These are phyloP conservation scores for Fusarium newnesense DNA, from an alignment of 2,329 filamentous ascomycete genomes.

Conservation along the genomic window DNA sequence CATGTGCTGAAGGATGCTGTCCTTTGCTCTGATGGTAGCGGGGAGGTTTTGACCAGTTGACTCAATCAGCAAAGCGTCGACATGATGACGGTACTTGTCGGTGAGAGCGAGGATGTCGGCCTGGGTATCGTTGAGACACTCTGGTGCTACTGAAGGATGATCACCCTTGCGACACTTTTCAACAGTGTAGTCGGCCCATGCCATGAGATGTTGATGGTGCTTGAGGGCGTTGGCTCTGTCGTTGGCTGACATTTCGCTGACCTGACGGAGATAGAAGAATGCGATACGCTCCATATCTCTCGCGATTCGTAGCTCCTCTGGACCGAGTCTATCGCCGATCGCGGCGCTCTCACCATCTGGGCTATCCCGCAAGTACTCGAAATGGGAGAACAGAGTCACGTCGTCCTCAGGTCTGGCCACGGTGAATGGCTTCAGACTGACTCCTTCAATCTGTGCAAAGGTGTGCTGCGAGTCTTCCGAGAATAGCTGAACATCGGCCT, in stretches of 20 bases:
- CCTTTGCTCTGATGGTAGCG: constrained; percentile 11
- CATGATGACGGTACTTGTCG: not conserved
- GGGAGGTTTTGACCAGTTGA: not conserved
- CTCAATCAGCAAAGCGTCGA: not conserved
- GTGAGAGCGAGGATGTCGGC: not conserved
- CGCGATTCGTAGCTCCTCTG: not conserved
- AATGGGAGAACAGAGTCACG: not conserved
- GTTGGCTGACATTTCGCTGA: not conserved
- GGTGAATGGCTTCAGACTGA: not conserved
- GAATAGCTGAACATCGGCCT: not conserved
- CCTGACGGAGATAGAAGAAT: not conserved
- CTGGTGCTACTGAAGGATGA: not conserved
- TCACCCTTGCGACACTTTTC: not conserved
- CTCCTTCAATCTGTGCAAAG: not conserved
- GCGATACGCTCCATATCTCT: not conserved
- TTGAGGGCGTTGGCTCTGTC: not conserved
- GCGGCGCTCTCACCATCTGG: not conserved
- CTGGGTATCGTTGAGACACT: not conserved
- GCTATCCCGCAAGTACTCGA: not conserved
- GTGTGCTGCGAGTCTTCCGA: not conserved
- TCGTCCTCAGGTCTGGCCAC: not conserved
- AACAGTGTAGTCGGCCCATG: not conserved
- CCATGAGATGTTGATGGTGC: not conserved
- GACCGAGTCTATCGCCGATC: not conserved
- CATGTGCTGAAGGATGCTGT: constrained; percentile 51